Evolutionary conservation across 73 alveolate genomes (phyloP).

Genomic region (Paramecium octaurelia): DNA sequence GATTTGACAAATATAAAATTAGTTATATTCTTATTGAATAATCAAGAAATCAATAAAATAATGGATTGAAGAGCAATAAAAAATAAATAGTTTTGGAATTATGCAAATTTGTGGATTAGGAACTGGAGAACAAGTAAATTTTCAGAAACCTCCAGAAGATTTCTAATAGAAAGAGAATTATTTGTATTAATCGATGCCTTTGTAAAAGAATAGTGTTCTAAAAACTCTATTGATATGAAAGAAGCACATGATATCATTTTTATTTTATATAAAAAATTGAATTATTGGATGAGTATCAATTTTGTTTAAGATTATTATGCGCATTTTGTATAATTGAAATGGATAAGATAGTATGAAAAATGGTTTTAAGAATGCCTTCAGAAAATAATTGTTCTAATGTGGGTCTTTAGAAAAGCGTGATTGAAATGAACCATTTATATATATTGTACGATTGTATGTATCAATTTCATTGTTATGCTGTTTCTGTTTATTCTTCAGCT

Average conservation of each 20-base stretch:
- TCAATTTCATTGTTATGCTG: conserved; percentile 15
- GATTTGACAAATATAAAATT: no score
- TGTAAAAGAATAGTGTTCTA: conserved; percentile 64
- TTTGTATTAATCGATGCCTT: conserved; percentile 68
- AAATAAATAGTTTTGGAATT: conserved; percentile 88
- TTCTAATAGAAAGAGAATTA: conserved; percentile 65
- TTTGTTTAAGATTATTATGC: not conserved
- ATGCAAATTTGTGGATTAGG: conserved; percentile 86
- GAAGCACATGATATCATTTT: not conserved
- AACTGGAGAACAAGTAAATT: no score
- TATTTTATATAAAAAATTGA: not conserved
- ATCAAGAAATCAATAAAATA: conserved; percentile 84
- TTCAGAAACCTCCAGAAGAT: no score
- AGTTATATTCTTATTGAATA: no score
- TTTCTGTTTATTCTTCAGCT: not conserved
- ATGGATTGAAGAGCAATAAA: conserved; percentile 89
- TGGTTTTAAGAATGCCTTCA: not conserved
- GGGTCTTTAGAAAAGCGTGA: not conserved
- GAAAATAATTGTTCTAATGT: not conserved
- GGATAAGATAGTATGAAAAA: not conserved
- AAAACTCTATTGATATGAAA: not conserved
- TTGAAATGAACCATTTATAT: not conserved
- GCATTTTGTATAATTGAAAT: not conserved
- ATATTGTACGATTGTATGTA: not conserved
- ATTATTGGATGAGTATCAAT: not conserved